Conservation (phyloP, 1,139 yeast genomes). For the Chernovozyma sophiae-reginae region DNA sequence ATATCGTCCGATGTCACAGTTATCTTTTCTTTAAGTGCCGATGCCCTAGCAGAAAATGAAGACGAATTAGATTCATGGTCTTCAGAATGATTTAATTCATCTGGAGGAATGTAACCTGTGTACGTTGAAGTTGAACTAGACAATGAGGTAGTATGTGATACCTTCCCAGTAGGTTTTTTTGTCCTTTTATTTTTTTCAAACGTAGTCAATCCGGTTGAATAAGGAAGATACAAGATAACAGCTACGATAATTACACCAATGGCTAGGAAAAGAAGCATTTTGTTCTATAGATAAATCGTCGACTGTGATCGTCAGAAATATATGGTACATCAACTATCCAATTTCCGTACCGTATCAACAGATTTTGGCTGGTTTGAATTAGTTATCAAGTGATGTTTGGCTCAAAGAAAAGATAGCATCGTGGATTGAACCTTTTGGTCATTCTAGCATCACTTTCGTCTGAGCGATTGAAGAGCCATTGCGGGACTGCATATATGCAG, state of each 20-base stretch:
- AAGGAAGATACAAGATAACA: slow-evolving; percentile 32
- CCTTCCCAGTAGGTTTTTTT: slow-evolving; percentile 6
- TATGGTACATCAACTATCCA: no score
- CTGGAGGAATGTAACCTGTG: slow-evolving; percentile 40
- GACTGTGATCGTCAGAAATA: no score
- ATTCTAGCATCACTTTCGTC: no score
- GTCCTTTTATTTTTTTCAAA: slow-evolving; percentile 20
- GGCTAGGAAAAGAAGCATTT: slow-evolving; percentile 6
- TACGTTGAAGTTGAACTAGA: neutral
- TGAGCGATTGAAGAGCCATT: no score
- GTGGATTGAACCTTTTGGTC: no score
- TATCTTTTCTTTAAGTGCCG: slow-evolving; percentile 28
- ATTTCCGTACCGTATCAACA: no score
- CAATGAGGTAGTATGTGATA: slow-evolving; percentile 1
- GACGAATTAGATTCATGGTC: slow-evolving; percentile 10
- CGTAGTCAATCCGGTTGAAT: slow-evolving; percentile 35
- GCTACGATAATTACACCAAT: slow-evolving; percentile 28
- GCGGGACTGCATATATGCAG: no score
- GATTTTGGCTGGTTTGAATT: no score
- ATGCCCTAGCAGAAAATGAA: slow-evolving; percentile 18
- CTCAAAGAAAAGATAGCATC: no score
- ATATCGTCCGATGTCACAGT: slow-evolving; percentile 36
- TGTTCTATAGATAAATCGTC: no score
- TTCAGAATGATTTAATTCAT: slow-evolving; percentile 20
- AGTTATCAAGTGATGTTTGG: no score